Conservation (phyloP, 257 asterid species). For the Forsythia suspensa region DNA sequence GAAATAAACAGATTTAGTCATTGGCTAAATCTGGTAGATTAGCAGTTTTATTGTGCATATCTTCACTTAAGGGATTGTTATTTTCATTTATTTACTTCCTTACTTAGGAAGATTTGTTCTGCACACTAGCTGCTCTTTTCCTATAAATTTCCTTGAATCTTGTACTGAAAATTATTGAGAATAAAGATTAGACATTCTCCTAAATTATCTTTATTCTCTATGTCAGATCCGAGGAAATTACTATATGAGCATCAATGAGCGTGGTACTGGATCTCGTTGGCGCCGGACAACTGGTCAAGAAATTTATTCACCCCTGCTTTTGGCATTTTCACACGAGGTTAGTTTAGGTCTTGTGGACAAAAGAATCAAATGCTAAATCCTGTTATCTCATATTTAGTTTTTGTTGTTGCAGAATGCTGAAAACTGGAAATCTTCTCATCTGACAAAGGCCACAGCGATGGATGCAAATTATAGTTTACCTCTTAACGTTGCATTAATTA, state of each 20-base stretch:
- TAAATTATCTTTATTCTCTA: no score
- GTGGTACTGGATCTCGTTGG: conserved; percentile 74
- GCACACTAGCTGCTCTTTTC: no score
- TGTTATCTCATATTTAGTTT: conserved; percentile 11
- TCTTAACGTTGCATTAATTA: conserved; percentile 66
- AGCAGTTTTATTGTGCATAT: no score
- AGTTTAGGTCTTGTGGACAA: conserved; percentile 6
- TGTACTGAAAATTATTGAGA: no score
- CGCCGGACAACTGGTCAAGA: conserved; percentile 84
- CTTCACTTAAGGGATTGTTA: no score
- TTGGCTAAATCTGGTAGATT: no score
- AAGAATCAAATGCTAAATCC: background rate
- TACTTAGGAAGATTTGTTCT: no score
- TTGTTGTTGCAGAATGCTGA: conserved; percentile 46
- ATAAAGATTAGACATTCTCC: no score
- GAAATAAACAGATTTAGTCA: no score
- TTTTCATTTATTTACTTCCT: no score
- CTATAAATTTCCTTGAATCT: no score
- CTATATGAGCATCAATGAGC: conserved; percentile 51
- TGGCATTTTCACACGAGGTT: conserved; percentile 81
- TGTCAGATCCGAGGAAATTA: conserved; percentile 79
- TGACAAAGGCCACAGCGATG: conserved; percentile 52
- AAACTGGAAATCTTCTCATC: conserved; percentile 59
- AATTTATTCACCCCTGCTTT: conserved; percentile 79
- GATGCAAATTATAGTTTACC: conserved; percentile 67